phyloP scores from a whole-genome alignment of 768 basidiomycete genomes.

The Dentipellis sp. region DNA sequence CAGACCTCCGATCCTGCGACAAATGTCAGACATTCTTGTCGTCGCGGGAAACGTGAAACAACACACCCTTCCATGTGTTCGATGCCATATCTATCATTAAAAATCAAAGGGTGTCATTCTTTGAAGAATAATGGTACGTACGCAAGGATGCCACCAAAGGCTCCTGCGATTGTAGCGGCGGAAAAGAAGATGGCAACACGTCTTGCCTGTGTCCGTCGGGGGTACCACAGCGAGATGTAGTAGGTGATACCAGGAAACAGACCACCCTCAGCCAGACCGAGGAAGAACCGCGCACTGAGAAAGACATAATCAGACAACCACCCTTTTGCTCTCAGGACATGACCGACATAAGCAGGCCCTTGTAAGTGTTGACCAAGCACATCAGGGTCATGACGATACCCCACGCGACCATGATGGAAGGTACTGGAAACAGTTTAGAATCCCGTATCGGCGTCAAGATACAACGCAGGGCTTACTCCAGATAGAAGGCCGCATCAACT shows the following conservation, averaged over 20 bases:
- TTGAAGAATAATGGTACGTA: constrained; percentile 12
- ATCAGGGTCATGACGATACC: constrained; percentile 30
- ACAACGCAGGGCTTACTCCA: constrained; percentile 22
- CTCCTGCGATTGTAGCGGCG: constrained; percentile 45
- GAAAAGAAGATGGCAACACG: constrained; percentile 58
- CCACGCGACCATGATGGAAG: constrained; percentile 30
- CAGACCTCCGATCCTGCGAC: constrained; percentile 18
- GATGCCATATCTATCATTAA: constrained; percentile 21
- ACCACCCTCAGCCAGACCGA: constrained; percentile 41
- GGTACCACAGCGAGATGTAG: constrained; percentile 51
- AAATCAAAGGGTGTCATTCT: not conserved
- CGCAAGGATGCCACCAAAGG: constrained; percentile 41
- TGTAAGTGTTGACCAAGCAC: constrained; percentile 27
- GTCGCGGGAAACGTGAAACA: not conserved
- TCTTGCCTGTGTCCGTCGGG: constrained; percentile 44
- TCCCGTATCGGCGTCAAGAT: not conserved
- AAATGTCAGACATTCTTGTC: not conserved
- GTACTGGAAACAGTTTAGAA: constrained; percentile 22
- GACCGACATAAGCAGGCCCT: constrained; percentile 24
- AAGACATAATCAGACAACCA: not conserved
- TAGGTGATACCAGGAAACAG: constrained; percentile 30
- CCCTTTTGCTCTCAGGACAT: not conserved
- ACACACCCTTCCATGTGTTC: constrained; percentile 35
- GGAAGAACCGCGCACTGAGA: constrained; percentile 29
- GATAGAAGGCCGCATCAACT: constrained; percentile 25